phyloP scores from a whole-genome alignment of 495 filamentous ascomycete species.

The Neurospora africana region DNA sequence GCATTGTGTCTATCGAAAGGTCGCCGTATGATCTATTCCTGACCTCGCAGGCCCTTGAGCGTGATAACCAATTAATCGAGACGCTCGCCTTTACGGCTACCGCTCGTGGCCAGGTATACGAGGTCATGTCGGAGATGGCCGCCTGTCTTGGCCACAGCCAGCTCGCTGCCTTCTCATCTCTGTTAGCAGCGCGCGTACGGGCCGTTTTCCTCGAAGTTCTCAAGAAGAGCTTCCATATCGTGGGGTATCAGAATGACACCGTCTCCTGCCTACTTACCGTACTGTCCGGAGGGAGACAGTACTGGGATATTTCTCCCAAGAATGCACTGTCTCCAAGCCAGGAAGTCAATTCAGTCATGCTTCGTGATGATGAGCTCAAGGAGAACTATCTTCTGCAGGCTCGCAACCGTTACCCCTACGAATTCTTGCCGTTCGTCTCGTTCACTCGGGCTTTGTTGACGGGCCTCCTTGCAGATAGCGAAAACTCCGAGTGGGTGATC shows the following conservation, averaged over 20 bases:
- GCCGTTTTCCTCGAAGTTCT: constrained; percentile 55
- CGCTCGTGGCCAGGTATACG: constrained; percentile 47
- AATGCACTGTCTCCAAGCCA: constrained; percentile 32
- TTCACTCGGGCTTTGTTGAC: constrained; percentile 31
- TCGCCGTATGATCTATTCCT: constrained; percentile 39
- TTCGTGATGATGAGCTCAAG: constrained; percentile 45
- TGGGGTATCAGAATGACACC: constrained; percentile 59
- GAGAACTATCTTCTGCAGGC: constrained; percentile 49
- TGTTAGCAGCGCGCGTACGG: constrained; percentile 43
- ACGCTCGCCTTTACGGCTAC: constrained; percentile 40
- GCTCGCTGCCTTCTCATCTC: constrained; percentile 34
- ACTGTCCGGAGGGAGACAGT: constrained; percentile 43
- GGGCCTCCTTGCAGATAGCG: constrained; percentile 32
- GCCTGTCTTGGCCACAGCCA: constrained; percentile 33
- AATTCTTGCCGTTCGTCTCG: constrained; percentile 66
- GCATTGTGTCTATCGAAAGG: constrained; percentile 40
- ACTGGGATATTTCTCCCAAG: constrained; percentile 39
- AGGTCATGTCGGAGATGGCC: constrained; percentile 50
- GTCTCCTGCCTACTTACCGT: constrained; percentile 50
- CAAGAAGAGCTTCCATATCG: constrained; percentile 39
- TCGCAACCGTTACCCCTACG: constrained; percentile 71
- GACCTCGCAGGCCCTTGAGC: constrained; percentile 27
- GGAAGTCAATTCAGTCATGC: constrained; percentile 37
- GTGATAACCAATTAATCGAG: constrained; percentile 27
- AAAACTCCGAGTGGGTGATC: constrained; percentile 40